Conservation (phyloP, 176 grass and related monocot species). For the Saccharum spontaneum region DNA sequence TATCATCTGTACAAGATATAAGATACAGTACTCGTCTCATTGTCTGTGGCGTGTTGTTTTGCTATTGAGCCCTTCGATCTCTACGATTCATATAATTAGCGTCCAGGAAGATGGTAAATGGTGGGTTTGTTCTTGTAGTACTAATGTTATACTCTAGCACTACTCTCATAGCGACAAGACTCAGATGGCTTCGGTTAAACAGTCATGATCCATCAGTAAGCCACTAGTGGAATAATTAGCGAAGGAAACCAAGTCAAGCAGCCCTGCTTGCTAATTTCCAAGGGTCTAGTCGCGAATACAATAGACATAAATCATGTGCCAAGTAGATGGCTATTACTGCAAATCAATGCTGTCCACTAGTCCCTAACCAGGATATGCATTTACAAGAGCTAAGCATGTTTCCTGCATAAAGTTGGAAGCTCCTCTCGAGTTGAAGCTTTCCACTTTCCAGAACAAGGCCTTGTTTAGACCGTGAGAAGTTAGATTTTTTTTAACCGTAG, state of each 20-base stretch:
- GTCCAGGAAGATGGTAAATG: neutral
- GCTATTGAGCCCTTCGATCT: neutral
- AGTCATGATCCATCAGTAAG: neutral
- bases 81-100: neutral
- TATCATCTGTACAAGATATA: neutral
- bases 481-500: no score
- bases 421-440: neutral
- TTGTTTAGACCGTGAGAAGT: no score
- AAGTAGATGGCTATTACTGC: neutral
- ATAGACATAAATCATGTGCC: neutral
- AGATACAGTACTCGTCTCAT: neutral
- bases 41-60: neutral
- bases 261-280: neutral
- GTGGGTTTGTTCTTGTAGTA: no score
- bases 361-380: neutral
- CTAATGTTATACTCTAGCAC: no score
- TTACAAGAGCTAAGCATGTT: neutral
- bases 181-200: neutral
- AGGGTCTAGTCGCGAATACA: neutral
- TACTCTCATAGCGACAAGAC: neutral
- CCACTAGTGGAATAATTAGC: neutral
- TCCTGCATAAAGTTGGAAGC: neutral
- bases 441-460: neutral
- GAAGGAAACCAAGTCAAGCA: neutral
- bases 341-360: neutral